Evolutionary conservation across 345 rosid species (phyloP).

Genomic region (Triadica sebifera): DNA sequence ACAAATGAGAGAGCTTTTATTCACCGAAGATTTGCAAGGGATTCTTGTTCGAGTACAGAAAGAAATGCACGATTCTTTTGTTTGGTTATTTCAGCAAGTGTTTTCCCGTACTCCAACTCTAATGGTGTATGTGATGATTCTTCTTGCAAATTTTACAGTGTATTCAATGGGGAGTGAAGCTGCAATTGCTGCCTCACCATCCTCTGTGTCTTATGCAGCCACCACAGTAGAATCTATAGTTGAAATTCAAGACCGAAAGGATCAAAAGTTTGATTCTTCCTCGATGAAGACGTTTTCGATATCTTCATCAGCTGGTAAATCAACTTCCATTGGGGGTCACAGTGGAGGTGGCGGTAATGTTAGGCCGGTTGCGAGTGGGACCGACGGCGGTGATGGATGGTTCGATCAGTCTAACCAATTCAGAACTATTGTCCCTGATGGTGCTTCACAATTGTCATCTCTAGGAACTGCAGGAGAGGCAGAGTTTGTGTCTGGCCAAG

Average conservation of each 20-base stretch:
- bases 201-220: slow-evolving; percentile 28
- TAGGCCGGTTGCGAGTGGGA: slow-evolving; percentile 50
- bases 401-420: slow-evolving; percentile 45
- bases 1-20: slow-evolving; percentile 70
- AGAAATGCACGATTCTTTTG: slow-evolving; percentile 86
- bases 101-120: slow-evolving; percentile 90
- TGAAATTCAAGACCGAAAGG: slow-evolving; percentile 28
- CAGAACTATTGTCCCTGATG: slow-evolving; percentile 48
- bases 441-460: slow-evolving; percentile 59
- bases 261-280: slow-evolving; percentile 50
- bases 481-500: slow-evolving; percentile 52
- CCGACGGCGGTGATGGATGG: slow-evolving; percentile 76
- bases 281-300: slow-evolving; percentile 43
- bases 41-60: slow-evolving; percentile 62
- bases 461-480: slow-evolving; percentile 38
- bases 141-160: slow-evolving; percentile 82
- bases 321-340: slow-evolving; percentile 52
- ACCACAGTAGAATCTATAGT: slow-evolving; percentile 25
- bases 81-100: slow-evolving; percentile 89
- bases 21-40: slow-evolving; percentile 67
- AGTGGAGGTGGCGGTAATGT: slow-evolving; percentile 76
- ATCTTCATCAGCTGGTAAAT: slow-evolving; percentile 46
- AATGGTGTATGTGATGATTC: slow-evolving; percentile 89
- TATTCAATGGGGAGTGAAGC: slow-evolving; percentile 56
- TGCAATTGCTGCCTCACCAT: slow-evolving; percentile 51